phyloP scores from a whole-genome alignment of 768 basidiomycete genomes.

The Crepidotus variabilis region DNA sequence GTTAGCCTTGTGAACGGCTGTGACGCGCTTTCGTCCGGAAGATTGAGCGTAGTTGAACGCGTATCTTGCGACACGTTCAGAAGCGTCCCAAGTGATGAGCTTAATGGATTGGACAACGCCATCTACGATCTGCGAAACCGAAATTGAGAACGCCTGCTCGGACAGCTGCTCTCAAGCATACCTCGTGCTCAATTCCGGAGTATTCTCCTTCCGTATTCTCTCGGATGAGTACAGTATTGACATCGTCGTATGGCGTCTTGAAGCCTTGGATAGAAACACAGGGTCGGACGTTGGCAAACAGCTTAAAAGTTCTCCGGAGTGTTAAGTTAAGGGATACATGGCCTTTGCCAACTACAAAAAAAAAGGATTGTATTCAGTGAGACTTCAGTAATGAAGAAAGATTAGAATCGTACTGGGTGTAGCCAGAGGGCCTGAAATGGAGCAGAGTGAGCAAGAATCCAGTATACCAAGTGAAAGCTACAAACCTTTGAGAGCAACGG shows the following conservation, averaged over 20 bases:
- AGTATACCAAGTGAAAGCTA: not conserved
- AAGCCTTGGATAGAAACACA: slow-evolving; percentile 94
- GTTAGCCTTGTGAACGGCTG: slow-evolving; percentile 99
- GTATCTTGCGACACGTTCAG: slow-evolving; percentile 96
- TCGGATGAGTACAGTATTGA: slow-evolving; percentile 96
- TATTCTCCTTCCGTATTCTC: slow-evolving; percentile 99
- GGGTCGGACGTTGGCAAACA: slow-evolving; percentile 98
- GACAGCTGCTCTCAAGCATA: slow-evolving; percentile 25
- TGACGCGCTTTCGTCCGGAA: slow-evolving; percentile 85
- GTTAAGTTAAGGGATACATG: slow-evolving; percentile 98
- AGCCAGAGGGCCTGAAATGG: slow-evolving; percentile 76
- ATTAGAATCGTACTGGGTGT: slow-evolving; percentile 77
- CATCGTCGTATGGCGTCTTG: slow-evolving; percentile 98
- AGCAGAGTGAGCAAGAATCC: slow-evolving; percentile 1
- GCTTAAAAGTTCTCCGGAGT: slow-evolving; percentile 93
- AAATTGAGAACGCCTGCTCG: not conserved
- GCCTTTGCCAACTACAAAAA: slow-evolving; percentile 84
- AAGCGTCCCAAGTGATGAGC: slow-evolving; percentile 98
- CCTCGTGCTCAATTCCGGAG: slow-evolving; percentile 99
- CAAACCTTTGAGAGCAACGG: slow-evolving; percentile 93
- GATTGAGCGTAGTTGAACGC: slow-evolving; percentile 97
- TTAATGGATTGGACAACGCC: slow-evolving; percentile 99
- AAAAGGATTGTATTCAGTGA: too few relatives aligned
- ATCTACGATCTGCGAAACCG: slow-evolving; percentile 69
- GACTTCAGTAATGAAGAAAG: not conserved